phyloP scores from a whole-genome alignment of 768 basidiomycete genomes.

The Pulveroboletus sp. region DNA sequence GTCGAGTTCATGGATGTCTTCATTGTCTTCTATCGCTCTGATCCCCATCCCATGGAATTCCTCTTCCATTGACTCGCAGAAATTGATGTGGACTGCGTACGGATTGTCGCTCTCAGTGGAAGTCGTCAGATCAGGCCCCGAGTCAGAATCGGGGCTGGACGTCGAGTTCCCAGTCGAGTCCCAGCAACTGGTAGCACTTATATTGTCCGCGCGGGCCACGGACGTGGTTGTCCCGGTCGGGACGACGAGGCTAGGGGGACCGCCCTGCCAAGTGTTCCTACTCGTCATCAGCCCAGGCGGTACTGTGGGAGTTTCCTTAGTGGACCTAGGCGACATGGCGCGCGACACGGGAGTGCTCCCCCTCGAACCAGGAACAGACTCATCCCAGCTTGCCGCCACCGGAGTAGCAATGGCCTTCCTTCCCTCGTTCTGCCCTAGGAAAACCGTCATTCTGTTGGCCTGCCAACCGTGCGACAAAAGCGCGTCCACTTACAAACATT shows the following conservation, averaged over 20 bases:
- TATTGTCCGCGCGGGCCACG: constrained; percentile 1
- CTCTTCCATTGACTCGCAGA: constrained; percentile 27
- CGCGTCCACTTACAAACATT: constrained; percentile 27
- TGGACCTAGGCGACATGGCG: constrained; percentile 1
- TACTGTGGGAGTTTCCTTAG: constrained; percentile 2
- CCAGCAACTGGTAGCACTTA: constrained; percentile 18
- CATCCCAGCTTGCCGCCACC: constrained; percentile 20
- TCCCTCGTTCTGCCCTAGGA: constrained; percentile 15
- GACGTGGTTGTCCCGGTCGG: constrained; percentile 1
- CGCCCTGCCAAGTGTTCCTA: constrained; percentile 11
- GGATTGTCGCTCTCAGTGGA: constrained; percentile 26
- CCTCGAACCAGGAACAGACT: constrained; percentile 14
- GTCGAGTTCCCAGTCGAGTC: constrained; percentile 20
- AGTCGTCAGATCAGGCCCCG: constrained; percentile 20
- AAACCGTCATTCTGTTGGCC: neutral
- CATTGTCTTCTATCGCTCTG: constrained; percentile 10
- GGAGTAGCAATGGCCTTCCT: constrained; percentile 2
- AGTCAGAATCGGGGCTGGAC: constrained; percentile 29
- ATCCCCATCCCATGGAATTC: constrained; percentile 27
- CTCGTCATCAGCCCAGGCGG: constrained; percentile 11
- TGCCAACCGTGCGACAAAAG: neutral
- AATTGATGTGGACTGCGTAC: constrained; percentile 16
- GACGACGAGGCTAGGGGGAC: constrained; percentile 12
- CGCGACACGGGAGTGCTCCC: constrained; percentile 12
- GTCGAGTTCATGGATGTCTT: constrained; percentile 19